Percentiles rank a stretch among this genome's conserved stretches.
phyloP scores from a whole-genome alignment of 768 basidiomycete species.

The Tylopilus sp. region DNA sequence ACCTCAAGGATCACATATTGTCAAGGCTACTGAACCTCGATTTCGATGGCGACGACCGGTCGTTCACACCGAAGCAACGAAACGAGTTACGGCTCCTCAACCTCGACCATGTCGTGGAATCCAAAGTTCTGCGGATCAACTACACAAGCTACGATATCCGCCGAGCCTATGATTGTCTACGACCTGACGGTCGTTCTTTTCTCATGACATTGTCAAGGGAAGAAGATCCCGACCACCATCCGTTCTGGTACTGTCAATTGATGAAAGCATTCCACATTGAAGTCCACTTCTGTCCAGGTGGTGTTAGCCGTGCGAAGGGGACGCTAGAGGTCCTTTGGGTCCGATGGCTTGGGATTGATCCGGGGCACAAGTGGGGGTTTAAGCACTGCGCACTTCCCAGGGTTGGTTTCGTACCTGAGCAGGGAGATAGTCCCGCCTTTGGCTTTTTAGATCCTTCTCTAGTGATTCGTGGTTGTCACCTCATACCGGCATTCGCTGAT shows the following conservation, averaged over 20 bases:
- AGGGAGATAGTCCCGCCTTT: neutral
- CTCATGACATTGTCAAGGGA: conserved; percentile 2
- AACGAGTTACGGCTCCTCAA: neutral
- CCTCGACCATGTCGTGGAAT: neutral
- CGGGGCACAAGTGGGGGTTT: neutral
- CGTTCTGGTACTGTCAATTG: neutral
- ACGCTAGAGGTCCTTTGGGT: neutral
- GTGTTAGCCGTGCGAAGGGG: neutral
- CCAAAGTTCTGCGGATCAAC: neutral
- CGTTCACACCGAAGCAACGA: neutral
- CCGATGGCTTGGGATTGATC: neutral
- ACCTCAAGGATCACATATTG: neutral
- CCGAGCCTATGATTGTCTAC: neutral
- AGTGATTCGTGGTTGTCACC: neutral
- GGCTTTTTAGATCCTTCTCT: neutral
- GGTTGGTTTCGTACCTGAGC: neutral
- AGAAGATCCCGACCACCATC: neutral
- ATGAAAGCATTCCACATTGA: neutral
- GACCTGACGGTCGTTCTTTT: neutral
- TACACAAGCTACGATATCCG: conserved; percentile 2
- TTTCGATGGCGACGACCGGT: neutral
- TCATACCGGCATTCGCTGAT: neutral
- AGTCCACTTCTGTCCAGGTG: neutral
- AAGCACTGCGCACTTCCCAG: neutral
- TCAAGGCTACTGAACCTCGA: neutral